phyloP scores from a whole-genome alignment of 2,329 filamentous ascomycete species.

The Penicillium olsonii region DNA sequence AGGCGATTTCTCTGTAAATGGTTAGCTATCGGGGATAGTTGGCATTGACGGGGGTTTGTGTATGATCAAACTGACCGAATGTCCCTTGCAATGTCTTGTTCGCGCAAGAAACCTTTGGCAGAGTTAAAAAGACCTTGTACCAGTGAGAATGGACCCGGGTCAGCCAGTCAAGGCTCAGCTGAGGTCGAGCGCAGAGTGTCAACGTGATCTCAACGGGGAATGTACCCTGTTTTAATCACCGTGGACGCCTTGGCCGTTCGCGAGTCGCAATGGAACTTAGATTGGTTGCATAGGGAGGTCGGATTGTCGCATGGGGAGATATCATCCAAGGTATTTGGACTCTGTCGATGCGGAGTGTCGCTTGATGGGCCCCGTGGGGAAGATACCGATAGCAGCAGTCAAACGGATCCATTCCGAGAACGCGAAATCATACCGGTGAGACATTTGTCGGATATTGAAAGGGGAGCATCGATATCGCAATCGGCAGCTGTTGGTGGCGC shows the following conservation, averaged over 20 bases:
- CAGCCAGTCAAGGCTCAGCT: not conserved
- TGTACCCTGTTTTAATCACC: not conserved
- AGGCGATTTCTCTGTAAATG: not conserved
- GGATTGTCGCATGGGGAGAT: slow-evolving; percentile 2
- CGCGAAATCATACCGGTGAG: slow-evolving; percentile 3
- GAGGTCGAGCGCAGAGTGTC: not conserved
- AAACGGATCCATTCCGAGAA: not conserved
- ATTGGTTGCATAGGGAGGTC: not conserved
- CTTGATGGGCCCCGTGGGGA: not conserved
- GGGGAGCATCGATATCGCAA: not conserved
- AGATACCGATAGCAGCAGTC: not conserved
- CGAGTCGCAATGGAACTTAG: not conserved
- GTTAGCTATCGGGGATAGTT: not conserved
- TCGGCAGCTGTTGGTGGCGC: not conserved
- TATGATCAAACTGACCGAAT: not conserved
- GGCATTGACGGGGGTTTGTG: not conserved
- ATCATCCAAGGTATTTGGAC: not conserved
- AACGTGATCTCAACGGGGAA: not conserved
- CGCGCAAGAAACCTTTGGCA: not conserved
- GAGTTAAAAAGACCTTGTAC: not conserved
- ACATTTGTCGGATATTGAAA: not conserved
- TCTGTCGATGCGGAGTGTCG: not conserved
- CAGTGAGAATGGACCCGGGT: not conserved
- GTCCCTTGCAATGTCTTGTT: not conserved
- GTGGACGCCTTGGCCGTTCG: not conserved